Evolutionary conservation across 805 yeast genomes (phyloP).

Genomic region (Suhomyces emberorum): DNA sequence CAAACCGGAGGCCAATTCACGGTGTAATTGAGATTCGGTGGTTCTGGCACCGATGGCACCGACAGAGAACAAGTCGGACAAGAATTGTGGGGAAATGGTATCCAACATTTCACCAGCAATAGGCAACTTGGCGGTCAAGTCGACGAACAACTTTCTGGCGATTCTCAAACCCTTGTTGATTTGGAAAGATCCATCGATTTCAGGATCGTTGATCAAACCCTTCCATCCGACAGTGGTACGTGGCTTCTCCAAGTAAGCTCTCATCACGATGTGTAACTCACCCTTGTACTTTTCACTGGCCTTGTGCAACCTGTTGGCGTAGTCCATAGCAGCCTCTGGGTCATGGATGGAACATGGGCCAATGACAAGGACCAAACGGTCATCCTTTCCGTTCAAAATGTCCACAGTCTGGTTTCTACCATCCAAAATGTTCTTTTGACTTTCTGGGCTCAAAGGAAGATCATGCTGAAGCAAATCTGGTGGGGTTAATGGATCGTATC

Average conservation of each 20-base stretch:
- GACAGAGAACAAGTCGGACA: constrained; percentile 87
- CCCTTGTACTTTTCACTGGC: constrained; percentile 60
- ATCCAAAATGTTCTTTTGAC: constrained; percentile 59
- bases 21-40: constrained; percentile 95
- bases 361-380: constrained; percentile 81
- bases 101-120: constrained; percentile 98
- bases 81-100: constrained; percentile 94
- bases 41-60: constrained; percentile 99
- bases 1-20: constrained; percentile 94
- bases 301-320: constrained; percentile 62
- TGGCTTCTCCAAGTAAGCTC: constrained; percentile 97
- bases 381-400: constrained; percentile 78
- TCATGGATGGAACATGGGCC: constrained; percentile 99
- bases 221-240: constrained; percentile 99
- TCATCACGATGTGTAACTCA: constrained; percentile 86
- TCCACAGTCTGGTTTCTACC: constrained; percentile 77
- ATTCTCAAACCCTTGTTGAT: constrained; percentile 93
- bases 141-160: constrained; percentile 80
- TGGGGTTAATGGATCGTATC: constrained; percentile 94
- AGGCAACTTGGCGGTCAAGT: constrained; percentile 79
- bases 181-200: constrained; percentile 86
- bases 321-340: constrained; percentile 86
- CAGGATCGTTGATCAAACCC: constrained; percentile 96
- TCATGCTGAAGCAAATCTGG: constrained; percentile 92
- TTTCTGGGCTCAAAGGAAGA: constrained; percentile 59